Evolutionary conservation across 352 stramenopile species (phyloP), one percentile per base, ranked within the genome.

Genomic region (Pythium graminicola): DNA sequence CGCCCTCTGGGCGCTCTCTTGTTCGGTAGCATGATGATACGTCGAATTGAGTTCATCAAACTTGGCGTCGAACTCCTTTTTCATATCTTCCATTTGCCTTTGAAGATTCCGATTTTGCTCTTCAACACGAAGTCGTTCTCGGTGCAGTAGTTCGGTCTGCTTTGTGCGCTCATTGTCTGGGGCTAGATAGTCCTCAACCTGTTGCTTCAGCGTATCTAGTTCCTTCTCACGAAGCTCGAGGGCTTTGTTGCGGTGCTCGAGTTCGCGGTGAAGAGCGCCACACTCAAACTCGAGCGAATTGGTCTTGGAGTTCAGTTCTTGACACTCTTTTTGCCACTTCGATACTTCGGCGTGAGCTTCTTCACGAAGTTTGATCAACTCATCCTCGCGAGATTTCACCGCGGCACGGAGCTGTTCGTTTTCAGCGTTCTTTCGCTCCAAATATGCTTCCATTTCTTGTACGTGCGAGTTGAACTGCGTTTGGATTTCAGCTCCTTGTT

Each of bases 391-490:
- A 0, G 72, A 64, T 17, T 89, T 73, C 2, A 85, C n/a, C 22
- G 67, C 44, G 16, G 43, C 49, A 42, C 72, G 72, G 14, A 89
- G 64, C 32, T 87, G 64, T 16, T 86, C 71, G 52, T 70, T 75
- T 29, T 89, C 76, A 27, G 52, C 44, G 9, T 60, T 77, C 43
- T 76, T 63, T 19, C 77, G 51, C 17, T 66, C 52, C 39, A 66
- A 16, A 23, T 57, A 62, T 16, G 44, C 40, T 20, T 66, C 51
- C 46, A 66, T 61, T 16, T 66, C 62, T 50, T 83, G 62, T 1
- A 85, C 74, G 50, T 86, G 73, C 4, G 57, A 44, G 9, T 69
- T 84, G 50, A 84, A 85, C 55, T 87, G 72, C 6, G 38, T 59
- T 45, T 89, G 74, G 23, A 82, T 81, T 27, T 81, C 69, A 19